phyloP scores from a whole-genome alignment of 169 alveolate genomes.

The Plasmodium adleri region DNA sequence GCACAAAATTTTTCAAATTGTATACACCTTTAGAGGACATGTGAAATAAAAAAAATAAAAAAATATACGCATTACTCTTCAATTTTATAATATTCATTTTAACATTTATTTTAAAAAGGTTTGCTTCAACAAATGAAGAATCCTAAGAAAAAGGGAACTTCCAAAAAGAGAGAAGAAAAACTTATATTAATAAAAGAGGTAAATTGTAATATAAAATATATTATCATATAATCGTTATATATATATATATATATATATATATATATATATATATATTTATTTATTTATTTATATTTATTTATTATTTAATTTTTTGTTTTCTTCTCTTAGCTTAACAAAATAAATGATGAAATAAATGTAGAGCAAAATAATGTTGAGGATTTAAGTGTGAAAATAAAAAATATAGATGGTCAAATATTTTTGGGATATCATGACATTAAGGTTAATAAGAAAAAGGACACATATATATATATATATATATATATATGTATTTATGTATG shows the following conservation, averaged over 20 bases:
- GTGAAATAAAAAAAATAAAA: neutral
- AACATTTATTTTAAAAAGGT: neutral
- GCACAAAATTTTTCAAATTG: too few relatives aligned
- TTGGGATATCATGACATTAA: constrained; percentile 64
- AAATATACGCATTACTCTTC: neutral
- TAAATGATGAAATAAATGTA: constrained; percentile 15
- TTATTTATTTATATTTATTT: neutral
- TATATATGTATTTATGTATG: too few relatives aligned
- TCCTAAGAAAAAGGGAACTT: constrained; percentile 6
- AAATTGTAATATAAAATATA: neutral
- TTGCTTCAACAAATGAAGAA: constrained; percentile 18
- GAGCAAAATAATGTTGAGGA: constrained; percentile 61
- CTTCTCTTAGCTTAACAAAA: constrained; percentile 17
- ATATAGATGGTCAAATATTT: constrained; percentile 45
- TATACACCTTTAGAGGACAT: too few relatives aligned
- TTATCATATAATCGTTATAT: too few relatives aligned
- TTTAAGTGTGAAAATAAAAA: constrained; percentile 20
- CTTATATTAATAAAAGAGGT: constrained; percentile 28
- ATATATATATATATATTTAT: too few relatives aligned
- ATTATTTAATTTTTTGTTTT: neutral
- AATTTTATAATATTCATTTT: neutral
- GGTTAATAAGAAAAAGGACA: constrained; percentile 9
- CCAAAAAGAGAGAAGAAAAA: constrained; percentile 58
- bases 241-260: too few relatives aligned
- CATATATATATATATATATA: too few relatives aligned